Conservation (phyloP, 768 basidiomycete genomes). For the Suillus placidus region DNA sequence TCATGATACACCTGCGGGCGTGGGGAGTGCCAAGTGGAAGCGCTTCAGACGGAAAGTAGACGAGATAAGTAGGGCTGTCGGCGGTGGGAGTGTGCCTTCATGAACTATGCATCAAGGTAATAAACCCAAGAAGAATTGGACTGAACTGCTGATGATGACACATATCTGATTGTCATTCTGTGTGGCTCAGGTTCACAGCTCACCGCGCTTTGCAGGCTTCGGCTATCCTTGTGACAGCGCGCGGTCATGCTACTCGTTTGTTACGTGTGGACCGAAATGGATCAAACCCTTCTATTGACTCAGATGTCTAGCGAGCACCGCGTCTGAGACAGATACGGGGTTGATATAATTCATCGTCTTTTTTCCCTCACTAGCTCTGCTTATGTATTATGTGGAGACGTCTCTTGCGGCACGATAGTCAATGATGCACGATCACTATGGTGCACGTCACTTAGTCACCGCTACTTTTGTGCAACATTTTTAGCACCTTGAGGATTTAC, state of each 20-base stretch:
- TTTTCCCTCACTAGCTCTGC: background rate
- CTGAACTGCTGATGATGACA: background rate
- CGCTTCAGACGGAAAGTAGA: slow-evolving; percentile 72
- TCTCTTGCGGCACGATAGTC: background rate
- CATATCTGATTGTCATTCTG: slow-evolving; percentile 5
- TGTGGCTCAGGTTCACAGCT: slow-evolving; percentile 27
- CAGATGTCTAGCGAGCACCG: slow-evolving; percentile 62
- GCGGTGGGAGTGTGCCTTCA: slow-evolving; percentile 38
- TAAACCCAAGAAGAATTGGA: slow-evolving; percentile 8
- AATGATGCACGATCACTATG: background rate
- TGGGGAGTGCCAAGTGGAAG: slow-evolving; percentile 69
- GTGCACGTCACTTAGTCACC: too few relatives aligned
- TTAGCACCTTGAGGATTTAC: too few relatives aligned
- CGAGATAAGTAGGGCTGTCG: slow-evolving; percentile 66
- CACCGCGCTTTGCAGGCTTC: slow-evolving; percentile 30
- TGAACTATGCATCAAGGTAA: slow-evolving; percentile 24
- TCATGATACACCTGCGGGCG: slow-evolving; percentile 52
- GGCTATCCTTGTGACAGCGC: slow-evolving; percentile 23
- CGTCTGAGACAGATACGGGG: slow-evolving; percentile 96
- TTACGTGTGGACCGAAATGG: slow-evolving; percentile 54
- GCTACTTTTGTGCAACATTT: too few relatives aligned
- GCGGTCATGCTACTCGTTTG: slow-evolving; percentile 21
- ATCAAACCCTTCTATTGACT: slow-evolving; percentile 79
- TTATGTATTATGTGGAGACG: background rate
- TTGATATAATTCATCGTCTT: slow-evolving; percentile 26